Percentiles rank a stretch among this genome's conserved stretches.
These are phyloP conservation scores for Pelargonium hybrid DNA, from an alignment of 441 rosid species.

Conservation along the genomic window DNA sequence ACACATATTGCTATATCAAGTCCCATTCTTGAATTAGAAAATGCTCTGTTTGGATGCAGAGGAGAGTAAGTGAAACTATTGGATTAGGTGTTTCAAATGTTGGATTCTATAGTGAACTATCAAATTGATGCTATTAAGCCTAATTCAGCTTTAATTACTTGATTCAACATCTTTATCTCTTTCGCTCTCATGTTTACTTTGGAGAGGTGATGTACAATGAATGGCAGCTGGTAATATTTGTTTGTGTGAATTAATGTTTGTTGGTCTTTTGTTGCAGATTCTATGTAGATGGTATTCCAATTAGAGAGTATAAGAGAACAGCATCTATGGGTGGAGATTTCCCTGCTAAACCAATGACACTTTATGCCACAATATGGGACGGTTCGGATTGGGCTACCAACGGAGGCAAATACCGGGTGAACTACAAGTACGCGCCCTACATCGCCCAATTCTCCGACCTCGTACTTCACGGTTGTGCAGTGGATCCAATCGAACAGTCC, in stretches of 20 bases:
- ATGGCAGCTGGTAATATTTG: conserved; percentile 20
- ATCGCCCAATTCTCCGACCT: conserved; percentile 45
- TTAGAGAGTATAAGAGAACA: conserved; percentile 58
- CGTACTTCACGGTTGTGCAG: conserved; percentile 64
- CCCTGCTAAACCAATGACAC: conserved; percentile 86
- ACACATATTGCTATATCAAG: neutral
- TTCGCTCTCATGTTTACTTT: no score
- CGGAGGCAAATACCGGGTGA: conserved; percentile 78
- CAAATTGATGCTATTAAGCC: neutral
- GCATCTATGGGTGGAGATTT: conserved; percentile 63
- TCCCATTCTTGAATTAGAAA: neutral
- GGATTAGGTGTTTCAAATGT: neutral
- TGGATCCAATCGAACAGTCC: conserved; percentile 49
- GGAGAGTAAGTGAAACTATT: neutral
- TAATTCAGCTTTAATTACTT: neutral
- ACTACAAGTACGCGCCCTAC: conserved; percentile 75
- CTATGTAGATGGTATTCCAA: conserved; percentile 57
- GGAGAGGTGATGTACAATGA: no score
- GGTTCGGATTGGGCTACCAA: conserved; percentile 90
- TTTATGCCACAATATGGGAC: conserved; percentile 90
- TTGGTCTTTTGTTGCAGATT: conserved; percentile 37
- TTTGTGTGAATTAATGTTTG: neutral
- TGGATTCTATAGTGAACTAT: neutral
- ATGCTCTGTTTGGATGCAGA: neutral
- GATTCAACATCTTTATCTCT: no score